Conservation (phyloP, 2,329 filamentous ascomycete genomes). For the Fusarium pseudonygamai region DNA sequence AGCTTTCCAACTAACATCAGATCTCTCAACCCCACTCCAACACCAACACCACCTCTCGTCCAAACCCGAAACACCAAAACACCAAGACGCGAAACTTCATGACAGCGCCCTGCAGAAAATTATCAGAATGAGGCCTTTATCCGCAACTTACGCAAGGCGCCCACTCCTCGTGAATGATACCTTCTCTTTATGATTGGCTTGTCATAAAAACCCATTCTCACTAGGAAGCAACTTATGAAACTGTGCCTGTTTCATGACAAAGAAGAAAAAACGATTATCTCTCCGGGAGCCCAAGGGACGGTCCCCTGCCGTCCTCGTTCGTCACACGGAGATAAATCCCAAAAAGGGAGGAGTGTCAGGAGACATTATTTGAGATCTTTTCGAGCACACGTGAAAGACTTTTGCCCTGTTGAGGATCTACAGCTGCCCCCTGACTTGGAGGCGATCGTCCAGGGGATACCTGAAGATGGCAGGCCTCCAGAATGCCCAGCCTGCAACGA, state of each 20-base stretch:
- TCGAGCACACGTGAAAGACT: slow-evolving; percentile 9
- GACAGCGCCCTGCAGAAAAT: slow-evolving; percentile 17
- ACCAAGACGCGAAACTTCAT: slow-evolving; percentile 36
- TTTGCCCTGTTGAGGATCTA: slow-evolving; percentile 29
- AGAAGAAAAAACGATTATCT: slow-evolving; percentile 11
- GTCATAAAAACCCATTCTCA: not conserved
- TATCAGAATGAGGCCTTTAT: slow-evolving; percentile 1
- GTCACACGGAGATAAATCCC: slow-evolving; percentile 16
- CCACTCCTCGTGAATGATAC: slow-evolving; percentile 2
- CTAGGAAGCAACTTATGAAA: slow-evolving; percentile 33
- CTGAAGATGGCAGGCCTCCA: slow-evolving; percentile 23
- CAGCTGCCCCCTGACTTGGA: slow-evolving; percentile 16
- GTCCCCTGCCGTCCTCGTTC: not conserved
- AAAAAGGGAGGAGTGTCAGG: slow-evolving; percentile 31
- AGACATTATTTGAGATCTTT: slow-evolving; percentile 24
- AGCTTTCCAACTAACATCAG: slow-evolving; percentile 7
- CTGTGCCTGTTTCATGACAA: slow-evolving; percentile 37
- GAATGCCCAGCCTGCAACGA: slow-evolving; percentile 16
- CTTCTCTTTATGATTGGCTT: slow-evolving; percentile 24
- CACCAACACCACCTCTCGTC: slow-evolving; percentile 10
- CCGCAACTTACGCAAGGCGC: slow-evolving; percentile 11
- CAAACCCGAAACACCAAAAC: slow-evolving; percentile 30
- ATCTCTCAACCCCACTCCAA: slow-evolving; percentile 16
- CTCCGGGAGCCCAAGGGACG: slow-evolving; percentile 2
- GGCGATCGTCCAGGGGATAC: slow-evolving; percentile 36